Conservation (phyloP, 768 basidiomycete species). For the Mycena galericulata region DNA sequence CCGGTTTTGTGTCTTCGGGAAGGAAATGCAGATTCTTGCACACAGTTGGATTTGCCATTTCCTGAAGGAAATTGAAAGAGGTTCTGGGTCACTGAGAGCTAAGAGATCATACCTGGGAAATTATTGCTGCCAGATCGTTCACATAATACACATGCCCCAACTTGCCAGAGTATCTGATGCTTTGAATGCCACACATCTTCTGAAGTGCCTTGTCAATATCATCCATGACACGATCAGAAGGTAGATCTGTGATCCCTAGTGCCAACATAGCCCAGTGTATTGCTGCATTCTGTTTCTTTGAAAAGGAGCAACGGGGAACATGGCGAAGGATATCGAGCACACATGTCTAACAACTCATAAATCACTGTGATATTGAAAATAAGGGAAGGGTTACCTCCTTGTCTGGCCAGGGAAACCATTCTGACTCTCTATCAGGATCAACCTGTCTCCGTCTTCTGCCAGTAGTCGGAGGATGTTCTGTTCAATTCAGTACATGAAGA, state of each 20-base stretch:
- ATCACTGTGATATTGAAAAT: background rate
- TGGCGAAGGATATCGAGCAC: conserved; percentile 31
- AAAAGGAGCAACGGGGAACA: conserved; percentile 30
- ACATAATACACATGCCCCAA: conserved; percentile 35
- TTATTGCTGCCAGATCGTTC: conserved; percentile 34
- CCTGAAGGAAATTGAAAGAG: conserved; percentile 1
- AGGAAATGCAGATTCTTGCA: conserved; percentile 26
- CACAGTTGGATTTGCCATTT: conserved; percentile 38
- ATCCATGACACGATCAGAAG: conserved; percentile 27
- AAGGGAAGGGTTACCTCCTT: background rate
- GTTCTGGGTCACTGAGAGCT: too few species aligned
- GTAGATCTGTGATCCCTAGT: conserved; percentile 12
- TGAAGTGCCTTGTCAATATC: conserved; percentile 25
- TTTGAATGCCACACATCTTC: conserved; percentile 20
- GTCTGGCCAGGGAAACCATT: conserved; percentile 21
- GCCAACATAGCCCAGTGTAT: conserved; percentile 28
- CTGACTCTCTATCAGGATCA: background rate
- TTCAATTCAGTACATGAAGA: background rate
- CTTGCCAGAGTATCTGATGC: conserved; percentile 34
- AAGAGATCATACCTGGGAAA: conserved; percentile 17
- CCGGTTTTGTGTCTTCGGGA: conserved; percentile 31
- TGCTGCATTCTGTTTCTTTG: conserved; percentile 22
- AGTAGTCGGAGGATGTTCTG: background rate
- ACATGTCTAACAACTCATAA: conserved; percentile 11
- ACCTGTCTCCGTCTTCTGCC: background rate